Base-by-base conservation (phyloP, 2,329 filamentous ascomycete species). In the Apiospora koreana region DNA sequence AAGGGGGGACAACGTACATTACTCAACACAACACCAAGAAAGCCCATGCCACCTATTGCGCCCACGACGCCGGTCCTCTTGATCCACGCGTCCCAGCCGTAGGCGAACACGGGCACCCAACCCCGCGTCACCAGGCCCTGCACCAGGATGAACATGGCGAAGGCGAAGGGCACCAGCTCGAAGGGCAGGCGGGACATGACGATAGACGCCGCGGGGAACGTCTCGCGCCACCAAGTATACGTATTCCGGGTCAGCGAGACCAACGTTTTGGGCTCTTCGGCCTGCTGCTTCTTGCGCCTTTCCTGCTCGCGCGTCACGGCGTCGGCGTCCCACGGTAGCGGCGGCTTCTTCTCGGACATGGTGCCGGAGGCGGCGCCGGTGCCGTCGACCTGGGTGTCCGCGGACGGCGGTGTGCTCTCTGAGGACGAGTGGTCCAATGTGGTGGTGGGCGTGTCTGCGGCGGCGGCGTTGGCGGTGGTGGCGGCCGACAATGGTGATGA, bases 1-100 rank as follows among this genome's bases (percentile, higher is more conserved):
- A 43, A 43, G 14, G 41, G 41, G 41, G 2, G 35, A 42, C 10
- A n/a, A 85, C 91, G 84, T 78, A 93, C 91, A 71, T 94, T 94
- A 81, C 91, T 93, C 0, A 94, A 79, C 16, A 93, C 84, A 0
- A 92, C 90, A 0, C 90, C 91, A 0, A 94, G 80, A 69, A 94
- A 93, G 0, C 86, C 92, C 92, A 94, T 94, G 8, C 92, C 91
- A 0, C 89, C 91, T 42, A 94, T 86, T 0, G 87, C 87, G 1
- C 92, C 92, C 0, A 93, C 81, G 0, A 89, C 91, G 0, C 92
- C 92, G 0, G 92, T 94, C 76, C 87, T 91, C 10, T 84, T 80
- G 0, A 93, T 90, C 91, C 91, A 93, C 67, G 91, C 88, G 70
- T 92, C 87, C 92, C 92, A 94, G 1, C 91, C 92, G 68, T 92